Conservation (phyloP, 176 grass and related monocot species). For the Ensete glaucum region DNA sequence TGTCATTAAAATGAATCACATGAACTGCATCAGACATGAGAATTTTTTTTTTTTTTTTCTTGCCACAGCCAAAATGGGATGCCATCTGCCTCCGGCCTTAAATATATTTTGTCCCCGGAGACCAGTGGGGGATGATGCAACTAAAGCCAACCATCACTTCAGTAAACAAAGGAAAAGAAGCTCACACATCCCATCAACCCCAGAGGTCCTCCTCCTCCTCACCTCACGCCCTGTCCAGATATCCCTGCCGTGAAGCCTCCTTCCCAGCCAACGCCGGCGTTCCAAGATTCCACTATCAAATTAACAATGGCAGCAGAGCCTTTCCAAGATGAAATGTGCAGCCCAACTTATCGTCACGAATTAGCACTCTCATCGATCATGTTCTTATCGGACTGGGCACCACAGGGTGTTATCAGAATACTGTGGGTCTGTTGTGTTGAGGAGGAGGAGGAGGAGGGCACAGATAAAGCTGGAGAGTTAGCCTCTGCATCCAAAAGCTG, state of each 20-base stretch:
- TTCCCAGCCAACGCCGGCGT: not conserved
- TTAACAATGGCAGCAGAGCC: not conserved
- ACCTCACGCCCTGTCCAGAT: not conserved
- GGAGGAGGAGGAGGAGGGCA: no score
- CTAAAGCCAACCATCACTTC: not conserved
- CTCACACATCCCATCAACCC: conserved; percentile 6
- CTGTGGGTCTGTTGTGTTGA: no score
- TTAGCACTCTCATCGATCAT: no score
- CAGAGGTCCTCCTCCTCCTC: no score
- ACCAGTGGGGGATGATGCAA: not conserved
- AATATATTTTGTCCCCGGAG: not conserved
- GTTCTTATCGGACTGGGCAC: no score
- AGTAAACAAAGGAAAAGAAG: conserved; percentile 1
- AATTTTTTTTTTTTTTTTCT: not conserved
- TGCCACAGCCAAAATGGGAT: not conserved
- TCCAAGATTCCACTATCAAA: not conserved
- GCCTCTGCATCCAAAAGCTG: no score
- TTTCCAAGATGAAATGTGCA: not conserved
- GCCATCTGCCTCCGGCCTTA: not conserved
- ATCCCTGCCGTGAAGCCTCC: not conserved
- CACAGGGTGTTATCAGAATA: no score
- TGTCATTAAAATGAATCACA: not conserved
- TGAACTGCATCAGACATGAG: not conserved
- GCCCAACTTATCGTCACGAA: no score
- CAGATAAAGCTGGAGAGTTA: no score